phyloP scores from a whole-genome alignment of 306 rosid genomes.

The Canavalia gladiata region DNA sequence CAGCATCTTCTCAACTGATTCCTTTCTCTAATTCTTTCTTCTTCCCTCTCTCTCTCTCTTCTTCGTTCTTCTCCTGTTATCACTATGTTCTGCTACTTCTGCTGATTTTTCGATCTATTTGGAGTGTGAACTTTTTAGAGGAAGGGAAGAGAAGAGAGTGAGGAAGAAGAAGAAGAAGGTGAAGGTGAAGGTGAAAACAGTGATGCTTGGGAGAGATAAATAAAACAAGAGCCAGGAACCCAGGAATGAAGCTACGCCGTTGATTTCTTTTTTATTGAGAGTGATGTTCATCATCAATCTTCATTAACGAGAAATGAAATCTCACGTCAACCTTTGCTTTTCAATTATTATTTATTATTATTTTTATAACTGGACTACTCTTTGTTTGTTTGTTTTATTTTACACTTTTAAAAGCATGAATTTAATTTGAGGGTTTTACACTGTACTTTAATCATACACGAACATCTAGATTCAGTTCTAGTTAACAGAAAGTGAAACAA shows the following conservation, averaged over 20 bases:
- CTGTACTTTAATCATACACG: no score
- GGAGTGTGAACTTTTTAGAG: background rate
- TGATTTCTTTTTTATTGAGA: conserved; percentile 30
- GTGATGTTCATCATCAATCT: conserved; percentile 28
- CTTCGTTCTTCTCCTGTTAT: background rate
- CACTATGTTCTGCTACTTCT: background rate
- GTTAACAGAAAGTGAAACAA: no score
- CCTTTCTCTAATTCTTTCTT: background rate
- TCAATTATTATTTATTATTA: background rate
- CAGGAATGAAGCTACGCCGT: conserved; percentile 71
- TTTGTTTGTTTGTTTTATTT: background rate
- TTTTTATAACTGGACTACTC: background rate
- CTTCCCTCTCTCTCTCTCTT: background rate
- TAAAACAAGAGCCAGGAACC: conserved; percentile 57
- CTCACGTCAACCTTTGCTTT: conserved; percentile 52
- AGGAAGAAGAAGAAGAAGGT: background rate
- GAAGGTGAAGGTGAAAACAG: conserved; percentile 44
- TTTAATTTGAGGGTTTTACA: no score
- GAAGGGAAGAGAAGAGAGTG: conserved; percentile 2
- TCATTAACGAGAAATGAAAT: conserved; percentile 28
- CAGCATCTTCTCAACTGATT: conserved; percentile 47
- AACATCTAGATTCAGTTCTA: no score
- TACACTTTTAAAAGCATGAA: no score
- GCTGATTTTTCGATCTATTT: background rate
- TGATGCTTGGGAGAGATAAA: conserved; percentile 57